Conservation (phyloP, 805 yeast species). For the Candida maris region DNA sequence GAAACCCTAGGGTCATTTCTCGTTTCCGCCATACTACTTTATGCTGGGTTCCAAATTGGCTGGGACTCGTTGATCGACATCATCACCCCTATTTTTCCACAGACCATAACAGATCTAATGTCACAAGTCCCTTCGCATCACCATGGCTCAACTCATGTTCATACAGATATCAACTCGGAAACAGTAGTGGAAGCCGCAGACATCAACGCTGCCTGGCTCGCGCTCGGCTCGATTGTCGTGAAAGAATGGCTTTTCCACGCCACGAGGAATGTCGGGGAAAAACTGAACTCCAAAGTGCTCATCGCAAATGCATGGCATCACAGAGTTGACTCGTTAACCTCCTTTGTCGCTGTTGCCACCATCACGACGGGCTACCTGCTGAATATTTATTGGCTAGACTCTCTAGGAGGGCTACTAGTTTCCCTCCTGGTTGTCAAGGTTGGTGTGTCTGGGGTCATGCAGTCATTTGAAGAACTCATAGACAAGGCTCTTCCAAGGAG, state of each 20-base stretch:
- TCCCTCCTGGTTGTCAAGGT: constrained; percentile 80
- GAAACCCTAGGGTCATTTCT: constrained; percentile 90
- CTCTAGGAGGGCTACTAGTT: constrained; percentile 87
- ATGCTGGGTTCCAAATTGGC: constrained; percentile 90
- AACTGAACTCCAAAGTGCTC: constrained; percentile 80
- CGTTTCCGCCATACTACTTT: constrained; percentile 75
- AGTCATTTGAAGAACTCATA: constrained; percentile 70
- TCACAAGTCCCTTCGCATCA: constrained; percentile 49
- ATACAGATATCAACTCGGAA: constrained; percentile 31
- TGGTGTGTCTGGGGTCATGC: constrained; percentile 70
- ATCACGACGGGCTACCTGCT: constrained; percentile 81
- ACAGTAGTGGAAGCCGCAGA: constrained; percentile 42
- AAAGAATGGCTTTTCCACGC: constrained; percentile 87
- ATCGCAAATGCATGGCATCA: constrained; percentile 99
- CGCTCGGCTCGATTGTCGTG: constrained; percentile 78
- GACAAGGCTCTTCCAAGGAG: constrained; percentile 61
- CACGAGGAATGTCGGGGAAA: constrained; percentile 74
- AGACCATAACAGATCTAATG: constrained; percentile 51
- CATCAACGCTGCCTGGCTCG: constrained; percentile 95
- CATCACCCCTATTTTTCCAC: constrained; percentile 64
- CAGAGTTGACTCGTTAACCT: constrained; percentile 88
- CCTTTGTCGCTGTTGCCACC: constrained; percentile 84
- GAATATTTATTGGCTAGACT: constrained; percentile 79
- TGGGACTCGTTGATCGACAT: constrained; percentile 74
- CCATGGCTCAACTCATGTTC: constrained; percentile 49